Evolutionary conservation across 192 early-diverging fungal genomes (phyloP), one percentile per base, ranked within the genome.

Genomic region (Phlyctochytrium bullatum): DNA sequence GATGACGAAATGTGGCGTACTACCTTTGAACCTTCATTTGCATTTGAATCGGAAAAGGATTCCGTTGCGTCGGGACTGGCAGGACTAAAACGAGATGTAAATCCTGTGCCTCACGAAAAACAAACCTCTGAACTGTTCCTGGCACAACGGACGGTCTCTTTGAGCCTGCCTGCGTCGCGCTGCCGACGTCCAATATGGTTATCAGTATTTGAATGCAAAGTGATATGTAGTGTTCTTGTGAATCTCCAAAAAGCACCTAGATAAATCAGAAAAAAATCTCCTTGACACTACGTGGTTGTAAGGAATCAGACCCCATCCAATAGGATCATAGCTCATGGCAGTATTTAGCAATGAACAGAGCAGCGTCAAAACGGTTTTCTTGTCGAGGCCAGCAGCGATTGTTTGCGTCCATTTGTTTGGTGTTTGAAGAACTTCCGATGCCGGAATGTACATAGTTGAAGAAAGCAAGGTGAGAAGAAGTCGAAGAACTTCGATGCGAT

Each of bases 331-430:
- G 36, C 87, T 87, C 3, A 89, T 73, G 1, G 86, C 86, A 0
- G 93, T 94, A 67, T 97, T 97, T 47, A 95, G 66, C 29, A 95
- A 68, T 70, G 92, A 93, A 78, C 93, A 95, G 3, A 94, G 82
- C 59, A 95, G 65, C 6, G 89, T 86, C 31, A 96, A 69, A 4
- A 88, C 83, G 30, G 83, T 78, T 65, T 91, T 92, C 68, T 85
- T 86, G 34, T 91, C 90, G 14, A 82, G 72, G 28, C 76, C 68
- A 29, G 78, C 72, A 0, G 77, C 77, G 12, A 92, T 71, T 60
- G 74, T 73, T 34, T 74, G 67, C 4, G 83, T 71, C 86, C 88
- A 92, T 31, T 73, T 67, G 67, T 88, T 88, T 27, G 83, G 80
- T 32, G 68, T 77, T 2, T 81, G 64, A 4, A 81, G 59, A 4